Evolutionary conservation across 805 yeast species (phyloP).

Genomic region (Hanseniaspora valbyensis): DNA sequence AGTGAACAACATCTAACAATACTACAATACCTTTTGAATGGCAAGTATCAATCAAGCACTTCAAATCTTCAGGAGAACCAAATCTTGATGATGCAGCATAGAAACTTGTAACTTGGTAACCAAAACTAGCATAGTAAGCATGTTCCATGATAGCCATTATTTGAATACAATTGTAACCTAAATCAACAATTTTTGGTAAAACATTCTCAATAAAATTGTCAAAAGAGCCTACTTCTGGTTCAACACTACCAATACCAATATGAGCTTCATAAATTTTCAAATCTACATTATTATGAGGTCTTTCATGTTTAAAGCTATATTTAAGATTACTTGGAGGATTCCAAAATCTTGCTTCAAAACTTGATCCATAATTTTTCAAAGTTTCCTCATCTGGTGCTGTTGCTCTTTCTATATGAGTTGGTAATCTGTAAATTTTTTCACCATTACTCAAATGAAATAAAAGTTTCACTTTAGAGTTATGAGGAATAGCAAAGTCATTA

Average conservation of each 20-base stretch:
- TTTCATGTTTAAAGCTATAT: conserved; percentile 42
- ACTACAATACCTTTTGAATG: conserved; percentile 81
- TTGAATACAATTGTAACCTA: conserved; percentile 89
- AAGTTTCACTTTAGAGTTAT: conserved; percentile 68
- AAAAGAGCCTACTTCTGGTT: conserved; percentile 74
- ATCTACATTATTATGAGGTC: conserved; percentile 48
- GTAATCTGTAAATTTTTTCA: conserved; percentile 63
- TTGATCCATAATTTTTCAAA: conserved; percentile 31
- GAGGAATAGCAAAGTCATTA: conserved; percentile 60
- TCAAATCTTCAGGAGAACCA: conserved; percentile 92
- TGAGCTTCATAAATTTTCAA: conserved; percentile 89
- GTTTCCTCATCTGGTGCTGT: conserved; percentile 55
- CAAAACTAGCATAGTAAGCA: conserved; percentile 95
- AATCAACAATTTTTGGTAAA: conserved; percentile 69
- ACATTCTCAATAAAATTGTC: conserved; percentile 70
- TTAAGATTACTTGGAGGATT: conserved; percentile 44
- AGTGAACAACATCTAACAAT: conserved; percentile 83
- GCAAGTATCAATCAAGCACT: conserved; percentile 81
- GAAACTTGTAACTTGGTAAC: conserved; percentile 91
- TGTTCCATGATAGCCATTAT: conserved; percentile 98
- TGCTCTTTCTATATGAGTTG: conserved; percentile 82
- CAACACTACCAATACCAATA: conserved; percentile 86
- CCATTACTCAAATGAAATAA: conserved; percentile 56
- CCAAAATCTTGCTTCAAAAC: conserved; percentile 89
- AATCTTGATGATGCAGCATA: conserved; percentile 82